Base-by-base conservation (phyloP, 2,329 filamentous ascomycete genomes). In the Exophiala viscosa region DNA sequence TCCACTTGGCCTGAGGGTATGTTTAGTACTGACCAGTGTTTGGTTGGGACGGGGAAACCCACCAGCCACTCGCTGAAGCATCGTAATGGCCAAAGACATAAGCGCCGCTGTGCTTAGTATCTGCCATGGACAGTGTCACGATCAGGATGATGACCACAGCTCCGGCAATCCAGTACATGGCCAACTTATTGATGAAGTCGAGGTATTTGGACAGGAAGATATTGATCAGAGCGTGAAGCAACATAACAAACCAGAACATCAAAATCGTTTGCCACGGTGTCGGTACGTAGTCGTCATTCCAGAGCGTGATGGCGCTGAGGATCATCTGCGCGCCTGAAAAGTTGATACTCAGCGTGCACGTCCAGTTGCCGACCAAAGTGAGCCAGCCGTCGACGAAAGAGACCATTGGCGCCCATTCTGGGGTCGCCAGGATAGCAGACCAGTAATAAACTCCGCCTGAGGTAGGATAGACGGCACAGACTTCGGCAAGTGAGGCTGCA, bases 281-380 rank as follows among this genome's bases (percentile, higher is more conserved):
- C 8, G 85, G 76, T 15, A 82, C 82, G 64, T 82, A 88, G 56
- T 83, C 78, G 54, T 86, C 83, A n/a, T 84, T 73, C 78, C 83
- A 88, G 1, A 88, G 70, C n/a, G 80, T 77, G 55, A 88, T 86
- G 1, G 84, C 84, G 46, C 77, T 82, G 15, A 88, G 73, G 50
- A 86, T 83, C 20, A 86, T 79, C 59, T 90, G 81, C 0, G 84
- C 86, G 2, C 87, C 89, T 5, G 78, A 81, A 64, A 89, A 89
- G 65, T 86, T 87, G 69, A 89, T 88, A 34, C 76, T 79, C 14
- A 82, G 69, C 0, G 79, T 82, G 23, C 82, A 77, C 0, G 85
- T 88, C 85, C 85, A 88, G 66, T 88, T 88, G 0, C 86, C 86
- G 2, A 88, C 84, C 0, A 88, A 73, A 0, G 84, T 87, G 48